phyloP scores from a whole-genome alignment of 2,329 filamentous ascomycete species.

The Beauveria sp. region DNA sequence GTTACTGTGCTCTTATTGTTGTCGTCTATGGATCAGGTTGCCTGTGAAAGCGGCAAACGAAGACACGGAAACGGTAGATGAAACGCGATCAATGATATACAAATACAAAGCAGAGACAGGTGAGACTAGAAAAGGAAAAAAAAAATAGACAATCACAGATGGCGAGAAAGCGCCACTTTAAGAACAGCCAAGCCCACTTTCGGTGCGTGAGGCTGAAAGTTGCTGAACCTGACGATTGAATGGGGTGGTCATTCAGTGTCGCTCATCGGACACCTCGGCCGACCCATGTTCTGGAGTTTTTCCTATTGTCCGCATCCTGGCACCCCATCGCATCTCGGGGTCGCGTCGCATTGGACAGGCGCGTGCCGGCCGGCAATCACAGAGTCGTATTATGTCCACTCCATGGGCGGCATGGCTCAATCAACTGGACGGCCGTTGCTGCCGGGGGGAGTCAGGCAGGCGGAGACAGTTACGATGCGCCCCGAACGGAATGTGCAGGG shows the following conservation, averaged over 20 bases:
- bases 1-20: background rate
- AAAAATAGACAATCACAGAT: background rate
- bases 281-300: background rate
- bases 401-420: background rate
- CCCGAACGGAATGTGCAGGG: background rate
- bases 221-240: slow-evolving; percentile 9
- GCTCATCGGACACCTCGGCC: background rate
- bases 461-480: background rate
- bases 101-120: background rate
- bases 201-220: slow-evolving; percentile 7
- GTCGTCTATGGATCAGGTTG: background rate
- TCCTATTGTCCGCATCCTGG: slow-evolving; percentile 3
- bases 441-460: background rate
- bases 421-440: background rate
- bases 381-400: background rate
- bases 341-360: background rate
- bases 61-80: background rate
- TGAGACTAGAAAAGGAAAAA: background rate
- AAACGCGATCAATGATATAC: background rate
- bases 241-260: background rate
- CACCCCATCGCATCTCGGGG: background rate
- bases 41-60: background rate
- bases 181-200: slow-evolving; percentile 2
- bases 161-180: slow-evolving; percentile 9
- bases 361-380: background rate